Base-by-base conservation (phyloP, 225 moss, liverwort and hornwort genomes). In the Marchantia paleacea region DNA sequence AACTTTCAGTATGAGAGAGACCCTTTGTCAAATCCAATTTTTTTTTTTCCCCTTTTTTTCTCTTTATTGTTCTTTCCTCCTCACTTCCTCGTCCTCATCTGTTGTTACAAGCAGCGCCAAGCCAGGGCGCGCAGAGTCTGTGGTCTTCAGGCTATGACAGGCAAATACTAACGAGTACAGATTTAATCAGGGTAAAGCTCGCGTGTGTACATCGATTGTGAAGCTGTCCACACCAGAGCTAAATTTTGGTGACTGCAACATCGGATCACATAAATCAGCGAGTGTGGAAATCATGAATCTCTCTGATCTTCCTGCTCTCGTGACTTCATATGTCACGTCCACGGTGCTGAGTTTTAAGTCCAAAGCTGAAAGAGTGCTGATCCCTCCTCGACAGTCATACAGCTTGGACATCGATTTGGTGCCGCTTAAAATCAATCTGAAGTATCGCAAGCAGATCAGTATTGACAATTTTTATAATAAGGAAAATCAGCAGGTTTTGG, bases 201-300 rank as follows among this genome's bases (percentile, higher is more conserved):
- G 89, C 83, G 86, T 91, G 82, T 96, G 93, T 83, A 96, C 95
- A 53, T 92, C 93, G 69, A 87, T 96, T 80, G 93, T 93, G 79
- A 93, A 90, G 80, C 90, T 96, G 55, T 93, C 95, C 58, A 92
- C 91, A 61, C 88, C 90, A 81, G 95, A 96, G 86, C 81, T 96
- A 78, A 96, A 83, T 80, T 93, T 96, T 78, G 95, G 93, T 79
- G 95, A 96, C 80, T 96, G 95, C 84, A 93, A 96, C 82, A 92
- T 96, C 82, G 95, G 93, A 72, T 96, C 93, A 79, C 82, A 89
- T 51, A 96, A 96, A 83, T 88, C 92, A 84, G 88, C 91, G 73
- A 90, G 83, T 86, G 94, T 92, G 80, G 93, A 93, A 80, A 93
- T 94, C 81, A 87, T 89, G 68, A 96, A 96, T 86, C 91, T 93